Percentiles rank a stretch among this genome's conserved stretches.
phyloP scores from a whole-genome alignment of 768 basidiomycete species.

The Trametes sanguinea region DNA sequence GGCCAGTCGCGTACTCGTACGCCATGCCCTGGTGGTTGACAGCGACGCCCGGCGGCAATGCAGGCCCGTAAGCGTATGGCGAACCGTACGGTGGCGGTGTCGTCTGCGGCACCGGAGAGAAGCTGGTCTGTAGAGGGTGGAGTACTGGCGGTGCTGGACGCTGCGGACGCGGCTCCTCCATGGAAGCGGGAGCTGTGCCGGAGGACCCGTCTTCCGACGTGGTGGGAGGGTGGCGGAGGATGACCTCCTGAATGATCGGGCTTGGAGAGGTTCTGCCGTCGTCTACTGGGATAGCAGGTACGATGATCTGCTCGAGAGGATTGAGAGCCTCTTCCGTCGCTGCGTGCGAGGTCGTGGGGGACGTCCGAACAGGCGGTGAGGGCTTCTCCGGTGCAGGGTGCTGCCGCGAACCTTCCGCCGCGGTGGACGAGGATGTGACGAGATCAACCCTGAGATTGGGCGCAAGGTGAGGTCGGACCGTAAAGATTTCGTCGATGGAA shows the following conservation, averaged over 20 bases:
- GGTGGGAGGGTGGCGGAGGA: constrained; percentile 39
- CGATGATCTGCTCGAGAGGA: constrained; percentile 13
- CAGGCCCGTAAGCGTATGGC: constrained; percentile 59
- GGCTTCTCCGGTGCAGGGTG: neutral
- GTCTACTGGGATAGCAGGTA: constrained; percentile 5
- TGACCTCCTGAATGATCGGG: constrained; percentile 48
- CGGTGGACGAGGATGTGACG: constrained; percentile 29
- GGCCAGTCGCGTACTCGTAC: constrained; percentile 83
- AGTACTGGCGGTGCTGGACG: constrained; percentile 41
- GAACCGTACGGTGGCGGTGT: constrained; percentile 66
- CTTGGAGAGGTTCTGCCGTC: constrained; percentile 20
- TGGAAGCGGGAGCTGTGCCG: constrained; percentile 5
- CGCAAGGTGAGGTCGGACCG: constrained; percentile 53
- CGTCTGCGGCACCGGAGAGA: constrained; percentile 40
- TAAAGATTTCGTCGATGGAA: constrained; percentile 57
- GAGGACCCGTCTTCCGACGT: constrained; percentile 28
- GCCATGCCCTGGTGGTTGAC: constrained; percentile 75
- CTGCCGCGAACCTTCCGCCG: constrained; percentile 13
- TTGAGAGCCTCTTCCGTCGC: neutral
- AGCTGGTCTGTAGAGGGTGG: constrained; percentile 47
- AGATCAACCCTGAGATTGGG: constrained; percentile 34
- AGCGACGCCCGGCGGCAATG: constrained; percentile 68
- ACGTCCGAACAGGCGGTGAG: constrained; percentile 8
- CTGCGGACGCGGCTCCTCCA: constrained; percentile 15
- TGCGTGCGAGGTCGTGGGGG: constrained; percentile 11